These are phyloP conservation scores for Leishmania tropica DNA, from an alignment of 208 protist species.

Conservation along the genomic window DNA sequence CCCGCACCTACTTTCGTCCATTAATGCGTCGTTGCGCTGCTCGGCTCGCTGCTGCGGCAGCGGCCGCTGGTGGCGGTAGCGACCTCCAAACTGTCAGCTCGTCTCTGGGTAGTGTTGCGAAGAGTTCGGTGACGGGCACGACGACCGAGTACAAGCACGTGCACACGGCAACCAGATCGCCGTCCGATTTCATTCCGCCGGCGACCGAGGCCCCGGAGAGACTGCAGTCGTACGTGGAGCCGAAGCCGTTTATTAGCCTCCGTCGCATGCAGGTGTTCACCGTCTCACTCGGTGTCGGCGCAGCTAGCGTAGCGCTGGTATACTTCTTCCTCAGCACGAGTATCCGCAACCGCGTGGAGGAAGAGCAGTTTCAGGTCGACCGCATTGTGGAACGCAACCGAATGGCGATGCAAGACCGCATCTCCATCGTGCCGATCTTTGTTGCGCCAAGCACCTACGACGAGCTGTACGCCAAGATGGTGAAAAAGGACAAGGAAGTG, in stretches of 20 bases:
- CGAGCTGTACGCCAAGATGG: conserved; percentile 73
- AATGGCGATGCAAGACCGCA: conserved; percentile 42
- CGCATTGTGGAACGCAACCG: conserved; percentile 52
- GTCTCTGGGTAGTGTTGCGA: neutral
- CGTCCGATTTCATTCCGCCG: conserved; percentile 38
- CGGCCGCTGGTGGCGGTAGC: conserved; percentile 2
- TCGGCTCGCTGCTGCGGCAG: conserved; percentile 11
- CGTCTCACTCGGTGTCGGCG: conserved; percentile 67
- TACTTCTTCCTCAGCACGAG: conserved; percentile 82
- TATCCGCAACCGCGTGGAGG: conserved; percentile 57
- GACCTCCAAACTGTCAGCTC: conserved; percentile 3
- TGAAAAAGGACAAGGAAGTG: conserved; percentile 54
- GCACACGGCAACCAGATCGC: conserved; percentile 18
- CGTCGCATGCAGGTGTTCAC: conserved; percentile 70
- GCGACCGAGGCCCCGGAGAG: conserved; percentile 73
- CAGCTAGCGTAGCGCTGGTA: conserved; percentile 45
- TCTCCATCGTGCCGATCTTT: conserved; percentile 60
- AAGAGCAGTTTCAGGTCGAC: conserved; percentile 60
- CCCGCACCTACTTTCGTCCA: neutral
- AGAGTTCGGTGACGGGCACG: neutral
- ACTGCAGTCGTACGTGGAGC: conserved; percentile 76
- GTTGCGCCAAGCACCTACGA: conserved; percentile 75
- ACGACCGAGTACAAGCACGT: conserved; percentile 20
- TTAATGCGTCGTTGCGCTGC: conserved; percentile 23
- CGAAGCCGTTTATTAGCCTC: conserved; percentile 80